Evolutionary conservation across 768 basidiomycete genomes (phyloP), one percentile per base, ranked within the genome.

Genomic region (Collybiopsis luxurians): DNA sequence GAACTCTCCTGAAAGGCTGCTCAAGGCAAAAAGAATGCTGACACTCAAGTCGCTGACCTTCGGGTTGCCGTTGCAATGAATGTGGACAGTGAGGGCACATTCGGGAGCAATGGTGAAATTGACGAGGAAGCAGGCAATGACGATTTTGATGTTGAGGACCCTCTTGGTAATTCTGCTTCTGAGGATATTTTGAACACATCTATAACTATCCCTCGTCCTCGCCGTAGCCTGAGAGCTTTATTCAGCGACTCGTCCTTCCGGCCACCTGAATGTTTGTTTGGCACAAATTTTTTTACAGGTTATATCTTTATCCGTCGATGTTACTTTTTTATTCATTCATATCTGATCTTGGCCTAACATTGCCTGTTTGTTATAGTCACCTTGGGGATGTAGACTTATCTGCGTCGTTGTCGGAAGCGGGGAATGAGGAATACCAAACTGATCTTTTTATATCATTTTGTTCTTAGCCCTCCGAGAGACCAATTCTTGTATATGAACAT

Each of bases 11-110:
- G 92, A 96, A 67, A 81, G 92, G 58, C 67, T 96, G 23, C 73
- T 96, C 43, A 85, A 95, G 76, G 96, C 96, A n/a, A 97, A 97
- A 95, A 97, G 71, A 90, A 93, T 63, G 89, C 92, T 12, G 94
- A 95, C 4, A 95, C 92, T 55, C 93, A 89, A 62, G 90, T 99
- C 65, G 92, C 94, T 23, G 96, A 98, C 71, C 76, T 99, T 23
- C 98, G 97, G 97, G 92, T 98, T 51, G 93, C 94, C 3, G 90
- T 95, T 19, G 97, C 96, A 5, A 92, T 96, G 75, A 97, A 96
- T 58, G 92, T 88, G 27, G 95, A 96, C 66, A 89, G 90, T 63
- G 93, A 95, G 61, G 87, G 93, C 56, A 85, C 86, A 2, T 90
- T 89, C 58, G 83, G 85, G 62, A 75, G 72, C 11, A 86, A 85